Evolutionary conservation across 345 rosid genomes (phyloP).

Genomic region (Noccaea caerulescens): DNA sequence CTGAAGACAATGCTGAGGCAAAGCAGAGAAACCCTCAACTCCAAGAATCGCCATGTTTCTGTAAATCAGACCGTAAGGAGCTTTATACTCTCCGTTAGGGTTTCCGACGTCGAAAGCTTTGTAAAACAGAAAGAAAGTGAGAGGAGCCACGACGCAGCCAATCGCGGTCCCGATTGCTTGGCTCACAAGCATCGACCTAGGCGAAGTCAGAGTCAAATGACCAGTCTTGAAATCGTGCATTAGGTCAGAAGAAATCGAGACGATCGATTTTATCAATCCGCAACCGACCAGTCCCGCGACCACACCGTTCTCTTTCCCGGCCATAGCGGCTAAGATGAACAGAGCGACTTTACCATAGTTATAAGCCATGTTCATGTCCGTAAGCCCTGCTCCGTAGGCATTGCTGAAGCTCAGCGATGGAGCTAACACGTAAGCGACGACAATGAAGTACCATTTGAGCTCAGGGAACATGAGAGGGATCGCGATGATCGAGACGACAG

Average conservation of each 20-base stretch:
- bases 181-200: conserved; percentile 59
- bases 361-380: conserved; percentile 61
- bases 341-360: conserved; percentile 60
- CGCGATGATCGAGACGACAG: conserved; percentile 46
- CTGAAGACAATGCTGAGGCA: conserved; percentile 54
- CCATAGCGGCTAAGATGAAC: conserved; percentile 57
- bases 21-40: conserved; percentile 58
- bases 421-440: conserved; percentile 55
- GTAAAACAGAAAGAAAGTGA: conserved; percentile 52
- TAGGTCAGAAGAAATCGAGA: conserved; percentile 56
- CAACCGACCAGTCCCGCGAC: conserved; percentile 60
- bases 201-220: conserved; percentile 53
- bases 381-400: conserved; percentile 63
- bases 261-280: conserved; percentile 59
- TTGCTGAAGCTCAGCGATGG: conserved; percentile 56
- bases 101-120: conserved; percentile 56
- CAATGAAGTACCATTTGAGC: conserved; percentile 57
- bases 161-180: conserved; percentile 61
- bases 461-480: conserved; percentile 55
- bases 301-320: conserved; percentile 55
- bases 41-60: conserved; percentile 61
- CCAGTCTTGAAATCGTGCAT: conserved; percentile 65
- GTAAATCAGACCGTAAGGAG: conserved; percentile 54
- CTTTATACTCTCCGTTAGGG: conserved; percentile 49
- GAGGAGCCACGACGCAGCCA: conserved; percentile 57